Conservation (phyloP, 768 basidiomycete species). For the Collybia sordida region DNA sequence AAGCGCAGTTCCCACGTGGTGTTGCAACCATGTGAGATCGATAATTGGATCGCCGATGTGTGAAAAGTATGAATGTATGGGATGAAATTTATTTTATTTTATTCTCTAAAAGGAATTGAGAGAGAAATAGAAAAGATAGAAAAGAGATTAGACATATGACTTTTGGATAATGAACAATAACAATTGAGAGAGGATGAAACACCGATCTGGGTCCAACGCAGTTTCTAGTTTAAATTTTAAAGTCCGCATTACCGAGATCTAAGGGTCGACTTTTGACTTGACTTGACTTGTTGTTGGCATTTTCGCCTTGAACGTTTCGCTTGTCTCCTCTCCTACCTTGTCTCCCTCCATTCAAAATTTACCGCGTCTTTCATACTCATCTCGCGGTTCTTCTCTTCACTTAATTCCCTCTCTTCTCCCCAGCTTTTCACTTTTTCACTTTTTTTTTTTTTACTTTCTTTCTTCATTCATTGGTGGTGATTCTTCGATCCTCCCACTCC, state of each 20-base stretch:
- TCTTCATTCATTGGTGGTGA: no score
- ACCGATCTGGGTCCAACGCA: conserved; percentile 24
- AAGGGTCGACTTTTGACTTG: conserved; percentile 11
- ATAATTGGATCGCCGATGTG: conserved; percentile 17
- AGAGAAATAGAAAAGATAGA: no score
- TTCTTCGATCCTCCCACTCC: not conserved
- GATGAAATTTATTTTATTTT: conserved; percentile 1
- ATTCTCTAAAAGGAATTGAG: not conserved
- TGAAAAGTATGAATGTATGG: not conserved
- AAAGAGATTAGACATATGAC: no score
- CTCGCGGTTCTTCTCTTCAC: not conserved
- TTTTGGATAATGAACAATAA: conserved; percentile 4
- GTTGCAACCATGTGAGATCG: conserved; percentile 15
- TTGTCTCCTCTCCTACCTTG: conserved; percentile 7
- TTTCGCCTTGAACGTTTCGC: conserved; percentile 16
- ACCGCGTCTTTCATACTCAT: conserved; percentile 1
- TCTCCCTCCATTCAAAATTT: conserved; percentile 14
- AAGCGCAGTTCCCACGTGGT: conserved; percentile 10
- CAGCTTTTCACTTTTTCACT: not conserved
- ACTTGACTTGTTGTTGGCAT: conserved; percentile 14
- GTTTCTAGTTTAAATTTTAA: conserved; percentile 18
- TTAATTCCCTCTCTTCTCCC: not conserved
- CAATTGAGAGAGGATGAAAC: conserved; percentile 11
- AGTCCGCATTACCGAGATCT: conserved; percentile 35
- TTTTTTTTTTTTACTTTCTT: not conserved